Conservation (phyloP, 225 moss, liverwort and hornwort genomes). For the Polytrichum commune region DNA sequence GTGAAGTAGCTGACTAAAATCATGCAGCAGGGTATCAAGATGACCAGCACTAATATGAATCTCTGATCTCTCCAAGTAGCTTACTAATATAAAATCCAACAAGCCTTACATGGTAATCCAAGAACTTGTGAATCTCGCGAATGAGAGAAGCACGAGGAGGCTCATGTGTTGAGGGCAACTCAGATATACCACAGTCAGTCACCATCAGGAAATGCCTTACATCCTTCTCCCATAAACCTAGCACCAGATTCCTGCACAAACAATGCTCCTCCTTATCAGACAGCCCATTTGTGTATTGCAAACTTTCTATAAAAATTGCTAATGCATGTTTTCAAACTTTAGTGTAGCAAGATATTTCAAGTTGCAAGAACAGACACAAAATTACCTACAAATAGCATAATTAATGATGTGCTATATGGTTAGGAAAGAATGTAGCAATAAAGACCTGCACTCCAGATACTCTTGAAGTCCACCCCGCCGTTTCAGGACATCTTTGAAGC, state of each 20-base stretch:
- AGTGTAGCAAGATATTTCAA: too few species aligned
- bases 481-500: slow-evolving; percentile 63
- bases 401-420: too few species aligned
- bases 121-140: slow-evolving; percentile 56
- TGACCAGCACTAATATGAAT: too few species aligned
- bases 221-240: slow-evolving; percentile 64
- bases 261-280: slow-evolving; percentile 6
- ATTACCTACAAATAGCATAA: too few species aligned
- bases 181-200: slow-evolving; percentile 46
- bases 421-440: background rate
- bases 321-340: too few species aligned
- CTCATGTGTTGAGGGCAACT: slow-evolving; percentile 23
- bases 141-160: slow-evolving; percentile 49
- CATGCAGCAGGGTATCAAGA: too few species aligned
- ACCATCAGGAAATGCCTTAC: slow-evolving; percentile 56
- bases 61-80: too few species aligned
- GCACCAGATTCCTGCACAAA: slow-evolving; percentile 50
- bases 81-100: background rate
- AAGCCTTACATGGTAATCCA: slow-evolving; percentile 60
- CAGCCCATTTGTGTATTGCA: background rate
- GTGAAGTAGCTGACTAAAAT: too few species aligned
- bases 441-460: slow-evolving; percentile 69
- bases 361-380: background rate
- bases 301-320: too few species aligned
- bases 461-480: slow-evolving; percentile 68